Base-by-base conservation (phyloP, 2,329 filamentous ascomycete genomes). In the Cercospora sesami region DNA sequence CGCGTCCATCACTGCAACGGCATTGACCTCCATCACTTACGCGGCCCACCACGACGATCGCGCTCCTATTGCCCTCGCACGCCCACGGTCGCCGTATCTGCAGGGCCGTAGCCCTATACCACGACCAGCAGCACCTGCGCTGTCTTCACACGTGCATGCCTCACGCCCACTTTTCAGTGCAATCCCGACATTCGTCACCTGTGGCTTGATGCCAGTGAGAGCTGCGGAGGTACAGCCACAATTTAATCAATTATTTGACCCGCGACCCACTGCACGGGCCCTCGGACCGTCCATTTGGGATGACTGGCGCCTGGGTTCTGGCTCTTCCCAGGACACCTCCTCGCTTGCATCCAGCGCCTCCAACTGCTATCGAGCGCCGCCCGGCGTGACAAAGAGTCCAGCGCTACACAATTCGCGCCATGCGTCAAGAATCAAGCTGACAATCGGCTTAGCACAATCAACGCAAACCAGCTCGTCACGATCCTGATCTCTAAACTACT, bases 371-470 rank as follows among this genome's bases (percentile, higher is more conserved):
- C 30, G 23, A 36, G 36, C 62, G 48, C 58, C 53, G 60, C 60
- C 45, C 61, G 57, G 57, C 55, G 26, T 39, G 60, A 64, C 45
- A 26, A 53, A n/a, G n/a, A 63, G 42, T 48, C 31, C 48, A 63
- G 30, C 4, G 42, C 42, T 18, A 53, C 60, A 33, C 42, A 36
- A 16, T 42, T 10, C 12, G 18, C 26, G 28, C 30, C 42, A 48
- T 31, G 16, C 26, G 42, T 31, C 60, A 26, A 12, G n/a, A 18
- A 21, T 18, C 45, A 16, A 33, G 14, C 31, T 28, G 42, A 18
- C 39, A 42, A 48, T n/a, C 58, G 12, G 16, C 30, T 4, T 5
- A n/a, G 4, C 23, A 53, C 48, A 7, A 26, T 28, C 8, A 26
- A 55, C 10, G 30, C 10, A 55, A 16, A 30, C 23, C 23, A 8